phyloP scores from a whole-genome alignment of 495 filamentous ascomycete genomes.

The Glarea lozoyensis region DNA sequence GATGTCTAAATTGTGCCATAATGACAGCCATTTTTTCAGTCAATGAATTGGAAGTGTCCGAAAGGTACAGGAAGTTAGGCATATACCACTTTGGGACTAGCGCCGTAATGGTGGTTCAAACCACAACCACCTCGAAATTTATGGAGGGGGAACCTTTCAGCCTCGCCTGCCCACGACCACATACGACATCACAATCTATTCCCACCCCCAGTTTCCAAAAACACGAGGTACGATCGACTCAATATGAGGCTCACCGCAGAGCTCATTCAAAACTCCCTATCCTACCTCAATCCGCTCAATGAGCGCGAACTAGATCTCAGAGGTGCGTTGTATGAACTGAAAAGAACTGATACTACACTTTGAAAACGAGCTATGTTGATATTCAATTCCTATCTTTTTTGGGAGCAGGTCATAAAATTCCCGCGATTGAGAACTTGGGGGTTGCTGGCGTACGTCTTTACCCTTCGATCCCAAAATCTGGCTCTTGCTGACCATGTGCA shows the following conservation, averaged over 20 bases:
- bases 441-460: constrained; percentile 67
- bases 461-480: constrained; percentile 5
- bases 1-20: too few relatives aligned
- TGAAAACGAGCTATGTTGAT: constrained; percentile 75
- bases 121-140: constrained; percentile 7
- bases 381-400: constrained; percentile 52
- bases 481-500: not conserved
- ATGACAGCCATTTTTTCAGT: too few relatives aligned
- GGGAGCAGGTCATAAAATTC: constrained; percentile 87
- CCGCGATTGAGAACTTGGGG: constrained; percentile 95
- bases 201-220: too few relatives aligned
- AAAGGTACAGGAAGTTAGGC: too few relatives aligned
- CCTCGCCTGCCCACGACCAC: constrained; percentile 6
- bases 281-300: constrained; percentile 94
- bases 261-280: constrained; percentile 81
- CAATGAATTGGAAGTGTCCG: too few relatives aligned
- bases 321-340: constrained; percentile 88
- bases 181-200: not conserved
- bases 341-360: constrained; percentile 97
- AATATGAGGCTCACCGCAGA: constrained; percentile 90
- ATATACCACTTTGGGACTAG: constrained; percentile 10
- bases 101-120: not conserved
- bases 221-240: too few relatives aligned
- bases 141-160: constrained; percentile 14
- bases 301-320: constrained; percentile 98